Base-by-base conservation (phyloP, 129 eudicot species). In the Scalesia atractyloides region DNA sequence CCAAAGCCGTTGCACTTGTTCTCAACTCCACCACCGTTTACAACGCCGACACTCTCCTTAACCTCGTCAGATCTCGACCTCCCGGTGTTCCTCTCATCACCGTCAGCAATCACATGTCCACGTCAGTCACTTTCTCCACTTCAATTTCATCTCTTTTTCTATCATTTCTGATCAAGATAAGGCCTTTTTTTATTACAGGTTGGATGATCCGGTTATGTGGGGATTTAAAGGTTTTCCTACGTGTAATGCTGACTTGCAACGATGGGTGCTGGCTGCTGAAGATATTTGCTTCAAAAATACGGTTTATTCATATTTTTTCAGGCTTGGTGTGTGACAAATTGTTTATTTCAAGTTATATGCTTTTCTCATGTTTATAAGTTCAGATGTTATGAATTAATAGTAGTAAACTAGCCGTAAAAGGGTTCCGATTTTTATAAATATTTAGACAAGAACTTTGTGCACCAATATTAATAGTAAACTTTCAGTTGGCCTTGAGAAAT, bases 191-290 rank as follows among this genome's bases (percentile, higher is more conserved):
- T 0, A 5, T 22, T 78, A 49, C 88, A 94, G 98, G 79, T 84
- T 94, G 80, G 99, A 94, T 84, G 99, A 94, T 66, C 99, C 99
- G 9, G 86, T 84, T 36, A 87, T 94, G 97, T 90, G 99, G 99
- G 99, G 89, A 64, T 82, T 88, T 56, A 88, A 85, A 84, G 99
- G 96, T 41, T 94, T 94, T 44, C 99, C 99, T 7, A 79, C 82
- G 10, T 67, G 84, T 52, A 86, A 94, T 80, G 87, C 93, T 15
- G 82, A 76, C 2, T 72, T 94, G 70, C 93, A 81, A 50, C 84
- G 99, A 71, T 94, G 97, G 99, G 99, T 84, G 52, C 86, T 94
- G 16, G 83, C 99, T 72, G 97, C 99, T 59, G 91, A 94, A 69
- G 99, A 94, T 72, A 94, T 94, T 60, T 94, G 99, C 84, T 94